Conservation (phyloP, 257 asterid species). For the Gentiana macrophylla region DNA sequence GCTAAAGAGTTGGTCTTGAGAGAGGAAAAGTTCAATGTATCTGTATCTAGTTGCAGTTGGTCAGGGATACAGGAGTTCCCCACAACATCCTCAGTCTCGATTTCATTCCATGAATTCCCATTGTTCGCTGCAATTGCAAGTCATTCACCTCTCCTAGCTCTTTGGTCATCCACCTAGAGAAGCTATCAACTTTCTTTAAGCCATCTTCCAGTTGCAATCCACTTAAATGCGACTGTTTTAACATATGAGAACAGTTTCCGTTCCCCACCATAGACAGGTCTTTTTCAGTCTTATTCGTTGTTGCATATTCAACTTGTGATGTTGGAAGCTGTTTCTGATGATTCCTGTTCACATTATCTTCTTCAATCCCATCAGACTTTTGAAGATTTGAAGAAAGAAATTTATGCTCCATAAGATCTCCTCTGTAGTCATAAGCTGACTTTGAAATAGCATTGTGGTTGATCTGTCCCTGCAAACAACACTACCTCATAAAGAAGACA, state of each 20-base stretch:
- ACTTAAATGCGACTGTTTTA: constrained; percentile 51
- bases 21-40: constrained; percentile 63
- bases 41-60: constrained; percentile 56
- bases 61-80: constrained; percentile 42
- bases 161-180: constrained; percentile 83
- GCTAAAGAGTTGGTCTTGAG: constrained; percentile 78
- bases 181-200: constrained; percentile 93
- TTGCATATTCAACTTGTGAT: constrained; percentile 24
- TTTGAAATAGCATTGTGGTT: constrained; percentile 21
- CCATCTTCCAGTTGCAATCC: constrained; percentile 54
- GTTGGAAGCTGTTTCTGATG: constrained; percentile 32
- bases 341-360: constrained; percentile 27
- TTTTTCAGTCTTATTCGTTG: constrained; percentile 33
- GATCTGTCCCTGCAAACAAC: constrained; percentile 15
- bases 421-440: constrained; percentile 15
- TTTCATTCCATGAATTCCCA: constrained; percentile 58
- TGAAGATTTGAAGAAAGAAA: constrained; percentile 31
- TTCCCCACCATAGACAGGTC: constrained; percentile 24
- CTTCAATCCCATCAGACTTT: constrained; percentile 35
- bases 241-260: constrained; percentile 33
- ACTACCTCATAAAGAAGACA: constrained; percentile 25
- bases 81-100: constrained; percentile 55
- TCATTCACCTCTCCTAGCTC: constrained; percentile 71
- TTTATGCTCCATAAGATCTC: constrained; percentile 28
- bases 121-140: constrained; percentile 41